Evolutionary conservation across 148 eudicot species (phyloP).

Genomic region (Vaccinium vitisidaea): DNA sequence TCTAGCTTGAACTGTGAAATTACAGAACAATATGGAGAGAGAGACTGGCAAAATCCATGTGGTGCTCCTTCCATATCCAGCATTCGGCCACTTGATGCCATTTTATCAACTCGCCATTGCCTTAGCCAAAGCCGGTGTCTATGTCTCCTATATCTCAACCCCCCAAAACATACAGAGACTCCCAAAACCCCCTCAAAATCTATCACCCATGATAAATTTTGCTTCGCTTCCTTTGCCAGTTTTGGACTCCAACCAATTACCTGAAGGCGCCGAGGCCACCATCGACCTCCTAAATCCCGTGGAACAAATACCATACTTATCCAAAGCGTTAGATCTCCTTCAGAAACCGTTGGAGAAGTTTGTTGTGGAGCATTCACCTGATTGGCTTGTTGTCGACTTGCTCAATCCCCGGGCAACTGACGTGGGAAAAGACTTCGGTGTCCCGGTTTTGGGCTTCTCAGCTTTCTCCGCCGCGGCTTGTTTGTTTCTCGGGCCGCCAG

Average conservation of each 20-base stretch:
- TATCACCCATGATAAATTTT: neutral
- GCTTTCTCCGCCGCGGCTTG: constrained; percentile 5
- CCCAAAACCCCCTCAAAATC: constrained; percentile 6
- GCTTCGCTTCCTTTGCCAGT: constrained; percentile 10
- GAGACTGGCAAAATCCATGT: constrained; percentile 10
- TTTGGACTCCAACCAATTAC: neutral
- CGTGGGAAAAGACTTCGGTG: neutral
- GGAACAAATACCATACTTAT: constrained; percentile 10
- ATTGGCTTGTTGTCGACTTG: constrained; percentile 23
- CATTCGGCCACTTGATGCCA: constrained; percentile 28
- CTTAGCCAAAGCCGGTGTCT: constrained; percentile 23
- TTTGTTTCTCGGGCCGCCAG: constrained; percentile 20
- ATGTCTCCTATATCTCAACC: constrained; percentile 21
- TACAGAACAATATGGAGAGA: neutral
- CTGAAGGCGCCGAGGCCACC: constrained; percentile 25
- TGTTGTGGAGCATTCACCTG: constrained; percentile 14
- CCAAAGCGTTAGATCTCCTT: constrained; percentile 23
- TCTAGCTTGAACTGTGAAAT: neutral
- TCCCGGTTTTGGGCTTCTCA: constrained; percentile 15
- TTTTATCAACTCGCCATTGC: constrained; percentile 19
- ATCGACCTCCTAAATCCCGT: constrained; percentile 15
- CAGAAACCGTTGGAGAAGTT: constrained; percentile 9
- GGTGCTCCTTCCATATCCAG: constrained; percentile 21
- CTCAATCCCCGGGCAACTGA: constrained; percentile 14
- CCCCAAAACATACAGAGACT: constrained; percentile 21